phyloP scores from a whole-genome alignment of 208 protist genomes.

The Entamoeba histolytica region DNA sequence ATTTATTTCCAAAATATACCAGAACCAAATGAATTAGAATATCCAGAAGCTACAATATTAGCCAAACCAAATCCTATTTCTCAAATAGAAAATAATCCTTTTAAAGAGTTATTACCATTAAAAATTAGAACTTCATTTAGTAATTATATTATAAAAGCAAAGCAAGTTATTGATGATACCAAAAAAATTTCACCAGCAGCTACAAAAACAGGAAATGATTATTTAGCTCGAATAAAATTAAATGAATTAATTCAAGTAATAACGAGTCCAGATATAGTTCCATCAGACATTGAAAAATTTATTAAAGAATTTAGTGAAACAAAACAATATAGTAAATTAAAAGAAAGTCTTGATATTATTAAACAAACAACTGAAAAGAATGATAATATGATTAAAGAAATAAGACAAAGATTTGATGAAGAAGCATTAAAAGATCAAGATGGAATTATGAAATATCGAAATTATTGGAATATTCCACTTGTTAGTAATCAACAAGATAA shows the following conservation, averaged over 20 bases:
- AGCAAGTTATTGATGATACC: background rate
- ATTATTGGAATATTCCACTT: background rate
- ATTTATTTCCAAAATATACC: background rate
- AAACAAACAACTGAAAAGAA: background rate
- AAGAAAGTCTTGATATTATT: background rate
- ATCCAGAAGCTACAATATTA: background rate
- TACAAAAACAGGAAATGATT: background rate
- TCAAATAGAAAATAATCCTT: background rate
- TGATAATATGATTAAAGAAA: background rate
- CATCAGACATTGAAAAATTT: background rate
- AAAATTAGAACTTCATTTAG: background rate
- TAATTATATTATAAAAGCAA: background rate
- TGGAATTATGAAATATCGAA: background rate
- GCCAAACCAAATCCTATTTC: background rate
- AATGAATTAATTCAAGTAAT: background rate
- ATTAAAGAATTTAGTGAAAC: background rate
- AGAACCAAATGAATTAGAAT: background rate
- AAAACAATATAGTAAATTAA: background rate
- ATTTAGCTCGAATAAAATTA: background rate
- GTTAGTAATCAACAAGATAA: background rate
- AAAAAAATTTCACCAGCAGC: background rate
- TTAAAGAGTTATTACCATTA: background rate
- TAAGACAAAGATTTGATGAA: background rate
- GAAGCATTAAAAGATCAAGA: background rate
- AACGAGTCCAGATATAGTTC: background rate